Conservation (phyloP, 495 filamentous ascomycete species). For the Hypoxylon rickii region DNA sequence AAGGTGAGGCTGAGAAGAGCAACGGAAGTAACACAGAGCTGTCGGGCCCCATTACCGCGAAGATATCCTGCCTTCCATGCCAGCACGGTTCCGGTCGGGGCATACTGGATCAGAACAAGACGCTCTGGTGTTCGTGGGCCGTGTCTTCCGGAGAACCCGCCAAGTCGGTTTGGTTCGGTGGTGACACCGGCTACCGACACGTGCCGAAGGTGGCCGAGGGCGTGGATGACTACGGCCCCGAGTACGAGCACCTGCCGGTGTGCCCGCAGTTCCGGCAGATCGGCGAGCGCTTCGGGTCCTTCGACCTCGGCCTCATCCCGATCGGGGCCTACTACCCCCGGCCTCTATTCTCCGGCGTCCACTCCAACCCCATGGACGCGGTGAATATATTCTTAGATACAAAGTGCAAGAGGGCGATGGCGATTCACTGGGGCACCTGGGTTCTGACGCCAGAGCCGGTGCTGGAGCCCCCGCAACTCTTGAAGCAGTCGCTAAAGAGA, state of each 20-base stretch:
- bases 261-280: slow-evolving; percentile 90
- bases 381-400: slow-evolving; percentile 93
- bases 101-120: slow-evolving; percentile 68
- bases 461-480: slow-evolving; percentile 76
- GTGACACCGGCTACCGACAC: slow-evolving; percentile 79
- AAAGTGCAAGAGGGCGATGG: slow-evolving; percentile 79
- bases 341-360: slow-evolving; percentile 74
- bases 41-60: slow-evolving; percentile 65
- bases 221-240: slow-evolving; percentile 73
- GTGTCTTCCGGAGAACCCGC: slow-evolving; percentile 66
- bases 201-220: slow-evolving; percentile 70
- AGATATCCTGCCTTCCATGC: slow-evolving; percentile 79
- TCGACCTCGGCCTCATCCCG: slow-evolving; percentile 92
- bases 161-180: slow-evolving; percentile 77
- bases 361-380: slow-evolving; percentile 85
- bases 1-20: slow-evolving; percentile 34
- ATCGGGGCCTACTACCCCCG: slow-evolving; percentile 92
- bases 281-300: slow-evolving; percentile 78
- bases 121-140: slow-evolving; percentile 88
- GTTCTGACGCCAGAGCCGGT: slow-evolving; percentile 85
- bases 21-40: slow-evolving; percentile 8
- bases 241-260: slow-evolving; percentile 67
- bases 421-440: slow-evolving; percentile 96
- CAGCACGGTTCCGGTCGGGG: slow-evolving; percentile 80
- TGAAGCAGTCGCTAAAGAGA: slow-evolving; percentile 74